A percentile compares a stretch with the other conserved stretches of the same genome.
Evolutionary conservation across 495 filamentous ascomycete genomes (phyloP).

Genomic region (Chaetomium cochliodes): DNA sequence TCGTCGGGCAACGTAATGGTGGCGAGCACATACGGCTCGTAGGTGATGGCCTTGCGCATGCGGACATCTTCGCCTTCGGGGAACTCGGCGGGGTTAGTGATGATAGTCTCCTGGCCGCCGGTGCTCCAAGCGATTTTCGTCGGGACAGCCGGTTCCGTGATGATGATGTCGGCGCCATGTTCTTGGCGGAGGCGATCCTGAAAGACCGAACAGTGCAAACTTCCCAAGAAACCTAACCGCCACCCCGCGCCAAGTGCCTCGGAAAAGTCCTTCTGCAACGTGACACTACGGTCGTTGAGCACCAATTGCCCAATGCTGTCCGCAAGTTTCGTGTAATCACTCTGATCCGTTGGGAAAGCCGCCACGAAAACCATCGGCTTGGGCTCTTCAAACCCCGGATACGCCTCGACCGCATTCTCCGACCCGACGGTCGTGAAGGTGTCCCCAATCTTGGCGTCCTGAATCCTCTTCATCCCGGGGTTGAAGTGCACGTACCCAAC

Average conservation of each 20-base stretch:
- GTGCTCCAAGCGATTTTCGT: conserved; percentile 78
- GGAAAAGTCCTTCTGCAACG: conserved; percentile 86
- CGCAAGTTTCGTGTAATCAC: conserved; percentile 80
- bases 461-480: conserved; percentile 93
- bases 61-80: conserved; percentile 68
- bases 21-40: conserved; percentile 81
- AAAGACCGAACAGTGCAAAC: conserved; percentile 95
- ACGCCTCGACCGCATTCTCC: conserved; percentile 72
- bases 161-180: conserved; percentile 92
- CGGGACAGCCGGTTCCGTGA: conserved; percentile 92
- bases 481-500: conserved; percentile 97
- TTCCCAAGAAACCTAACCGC: conserved; percentile 92
- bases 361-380: conserved; percentile 99
- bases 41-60: conserved; percentile 54
- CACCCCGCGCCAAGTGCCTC: conserved; percentile 93
- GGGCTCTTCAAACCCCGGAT: conserved; percentile 93
- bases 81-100: conserved; percentile 83
- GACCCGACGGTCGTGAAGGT: conserved; percentile 85
- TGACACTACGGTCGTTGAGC: conserved; percentile 92
- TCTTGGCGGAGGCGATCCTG: conserved; percentile 95
- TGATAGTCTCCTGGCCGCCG: conserved; percentile 63
- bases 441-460: conserved; percentile 94
- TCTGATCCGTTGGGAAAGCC: conserved; percentile 88
- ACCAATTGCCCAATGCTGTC: conserved; percentile 93
- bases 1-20: conserved; percentile 93